Base-by-base conservation (phyloP, 2,329 filamentous ascomycete genomes). In the Geoglossum cookeanum region DNA sequence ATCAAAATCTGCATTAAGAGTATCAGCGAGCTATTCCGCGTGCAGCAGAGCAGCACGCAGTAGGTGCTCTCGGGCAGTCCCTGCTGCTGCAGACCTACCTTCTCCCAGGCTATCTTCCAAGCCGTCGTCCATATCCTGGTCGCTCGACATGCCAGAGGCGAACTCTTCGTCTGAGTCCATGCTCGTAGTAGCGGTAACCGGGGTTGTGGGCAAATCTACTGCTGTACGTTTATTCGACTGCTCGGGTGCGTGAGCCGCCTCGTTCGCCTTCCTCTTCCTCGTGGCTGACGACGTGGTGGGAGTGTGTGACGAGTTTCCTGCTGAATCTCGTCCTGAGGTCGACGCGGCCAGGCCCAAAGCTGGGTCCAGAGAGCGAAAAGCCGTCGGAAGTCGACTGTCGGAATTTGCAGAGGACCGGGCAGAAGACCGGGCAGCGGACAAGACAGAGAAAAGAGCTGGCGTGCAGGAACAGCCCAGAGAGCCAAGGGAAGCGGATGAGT, bases 101-200 rank as follows among this genome's bases (percentile, higher is more conserved):
- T 65, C 64, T n/a, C 62, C 62, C 58, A 66, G 61, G 61, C 63
- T 65, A 32, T 39, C 51, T 32, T 58, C 57, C 22, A 75, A 66
- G 48, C 76, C 74, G 59, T 73, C 70, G 60, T 77, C 74, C 15
- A 74, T 76, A 62, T 86, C 83, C 57, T 84, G 82, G 47, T 83
- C 84, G 66, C 85, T 94, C 47, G 87, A 91, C 64, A 83, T 76
- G 66, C 83, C 81, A 64, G 86, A 94, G 78, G 92, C 85, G 70
- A 90, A 90, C 60, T 96, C 91, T 66, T 96, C 89, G 65, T 97
- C 91, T 7, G 90, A 96, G 73, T 95, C 89, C 90, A 96, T 96
- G 61, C 75, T 79, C 69, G 74, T 73, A 27, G 67, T 66, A n/a
- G 69, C 72, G 54, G 79, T 82, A 59, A 77, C 69, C 32, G 79